Percentiles rank a stretch among this genome's conserved stretches.
Conservation (phyloP, 768 basidiomycete species). For the Porpolomopsis calyptriformis region DNA sequence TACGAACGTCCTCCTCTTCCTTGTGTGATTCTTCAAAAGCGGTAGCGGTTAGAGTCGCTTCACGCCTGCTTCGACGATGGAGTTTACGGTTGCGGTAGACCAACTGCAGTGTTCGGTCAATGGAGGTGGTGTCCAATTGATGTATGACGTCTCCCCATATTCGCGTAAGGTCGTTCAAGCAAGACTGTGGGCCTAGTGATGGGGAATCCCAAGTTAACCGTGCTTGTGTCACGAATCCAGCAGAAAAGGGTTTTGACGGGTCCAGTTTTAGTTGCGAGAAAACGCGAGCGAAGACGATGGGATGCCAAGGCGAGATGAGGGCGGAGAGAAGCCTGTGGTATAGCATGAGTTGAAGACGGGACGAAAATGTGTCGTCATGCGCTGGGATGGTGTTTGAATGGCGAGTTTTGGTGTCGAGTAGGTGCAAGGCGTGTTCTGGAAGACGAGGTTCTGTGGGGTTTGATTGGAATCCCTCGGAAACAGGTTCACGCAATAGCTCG, state of each 20-base stretch:
- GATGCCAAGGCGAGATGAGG: constrained; percentile 32
- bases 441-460: constrained; percentile 4
- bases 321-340: constrained; percentile 56
- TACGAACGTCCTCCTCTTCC: constrained; percentile 35
- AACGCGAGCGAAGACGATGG: constrained; percentile 42
- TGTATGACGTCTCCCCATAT: constrained; percentile 23
- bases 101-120: constrained; percentile 35
- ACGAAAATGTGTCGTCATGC: constrained; percentile 44
- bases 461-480: background rate
- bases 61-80: constrained; percentile 13
- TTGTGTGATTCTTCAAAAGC: constrained; percentile 5
- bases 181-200: constrained; percentile 15
- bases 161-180: constrained; percentile 29
- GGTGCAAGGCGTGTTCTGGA: constrained; percentile 25
- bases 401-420: constrained; percentile 68
- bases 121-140: constrained; percentile 19
- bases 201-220: constrained; percentile 19
- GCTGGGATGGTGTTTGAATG: constrained; percentile 37
- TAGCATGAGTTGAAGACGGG: constrained; percentile 68
- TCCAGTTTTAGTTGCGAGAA: constrained; percentile 41
- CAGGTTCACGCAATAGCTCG: constrained; percentile 2
- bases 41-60: background rate
- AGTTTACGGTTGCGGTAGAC: constrained; percentile 37
- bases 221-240: constrained; percentile 35
- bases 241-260: constrained; percentile 36